Evolutionary conservation across 2,329 filamentous ascomycete genomes (phyloP).

Genomic region (Talaromyces sp.): DNA sequence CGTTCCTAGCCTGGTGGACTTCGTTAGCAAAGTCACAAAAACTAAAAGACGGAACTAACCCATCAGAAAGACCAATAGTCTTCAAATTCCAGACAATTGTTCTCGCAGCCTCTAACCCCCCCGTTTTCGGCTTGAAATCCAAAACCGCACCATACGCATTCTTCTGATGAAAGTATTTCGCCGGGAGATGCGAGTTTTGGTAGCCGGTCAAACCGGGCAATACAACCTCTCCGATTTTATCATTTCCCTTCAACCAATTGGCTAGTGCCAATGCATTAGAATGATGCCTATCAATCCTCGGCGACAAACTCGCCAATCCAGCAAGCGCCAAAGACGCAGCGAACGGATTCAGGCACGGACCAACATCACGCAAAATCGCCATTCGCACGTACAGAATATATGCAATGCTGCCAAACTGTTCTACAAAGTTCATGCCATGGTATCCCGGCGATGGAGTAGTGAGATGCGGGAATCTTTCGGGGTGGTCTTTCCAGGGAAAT

Average conservation of each 20-base stretch:
- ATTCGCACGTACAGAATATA: conserved; percentile 74
- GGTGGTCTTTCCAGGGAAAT: conserved; percentile 71
- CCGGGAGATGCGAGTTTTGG: background rate
- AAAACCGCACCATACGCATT: conserved; percentile 5
- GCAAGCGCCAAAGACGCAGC: conserved; percentile 71
- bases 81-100: conserved; percentile 1
- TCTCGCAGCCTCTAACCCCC: background rate
- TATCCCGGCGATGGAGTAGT: conserved; percentile 76
- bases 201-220: conserved; percentile 57
- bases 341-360: conserved; percentile 73
- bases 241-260: conserved; percentile 67
- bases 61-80: conserved; percentile 4
- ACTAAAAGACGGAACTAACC: background rate
- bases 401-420: conserved; percentile 71
- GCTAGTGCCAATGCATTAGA: conserved; percentile 70
- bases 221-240: conserved; percentile 74
- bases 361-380: conserved; percentile 74
- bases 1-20: conserved; percentile 5
- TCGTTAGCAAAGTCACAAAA: background rate
- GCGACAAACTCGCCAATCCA: conserved; percentile 72
- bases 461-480: conserved; percentile 73
- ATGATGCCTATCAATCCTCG: conserved; percentile 73
- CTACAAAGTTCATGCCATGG: conserved; percentile 83
- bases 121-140: conserved; percentile 2
- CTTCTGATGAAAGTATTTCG: conserved; percentile 6